Evolutionary conservation across 495 filamentous ascomycete genomes (phyloP).

Genomic region (Podospora appendiculata): DNA sequence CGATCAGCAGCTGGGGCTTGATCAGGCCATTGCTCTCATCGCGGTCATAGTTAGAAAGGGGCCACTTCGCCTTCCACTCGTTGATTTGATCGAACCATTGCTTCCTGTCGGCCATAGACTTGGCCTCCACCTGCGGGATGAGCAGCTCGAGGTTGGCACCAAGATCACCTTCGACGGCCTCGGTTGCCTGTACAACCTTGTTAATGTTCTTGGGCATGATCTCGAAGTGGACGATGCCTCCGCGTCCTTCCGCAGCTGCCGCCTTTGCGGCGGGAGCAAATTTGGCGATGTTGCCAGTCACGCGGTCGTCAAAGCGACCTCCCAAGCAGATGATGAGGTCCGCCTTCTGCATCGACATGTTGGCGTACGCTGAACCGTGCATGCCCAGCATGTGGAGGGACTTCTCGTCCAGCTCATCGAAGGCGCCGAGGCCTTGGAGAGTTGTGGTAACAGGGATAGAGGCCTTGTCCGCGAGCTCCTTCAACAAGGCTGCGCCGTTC

Average conservation of each 20-base stretch:
- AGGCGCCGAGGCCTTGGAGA: conserved; percentile 70
- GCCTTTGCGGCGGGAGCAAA: conserved; percentile 62
- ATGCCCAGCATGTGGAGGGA: conserved; percentile 77
- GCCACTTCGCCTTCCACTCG: conserved; percentile 80
- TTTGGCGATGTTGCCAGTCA: conserved; percentile 54
- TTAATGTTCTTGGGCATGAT: conserved; percentile 85
- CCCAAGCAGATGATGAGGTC: conserved; percentile 73
- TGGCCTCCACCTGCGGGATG: conserved; percentile 56
- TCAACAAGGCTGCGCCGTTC: conserved; percentile 59
- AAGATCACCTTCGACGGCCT: conserved; percentile 71
- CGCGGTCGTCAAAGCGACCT: conserved; percentile 71
- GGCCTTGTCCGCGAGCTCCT: conserved; percentile 61
- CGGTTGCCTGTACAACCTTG: conserved; percentile 76
- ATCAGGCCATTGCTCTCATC: conserved; percentile 63
- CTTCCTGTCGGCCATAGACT: conserved; percentile 51
- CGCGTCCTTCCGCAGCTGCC: conserved; percentile 61
- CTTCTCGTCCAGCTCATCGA: conserved; percentile 69
- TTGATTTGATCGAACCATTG: conserved; percentile 87
- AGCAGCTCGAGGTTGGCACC: conserved; percentile 63
- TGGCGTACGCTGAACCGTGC: conserved; percentile 74
- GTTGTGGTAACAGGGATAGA: conserved; percentile 73
- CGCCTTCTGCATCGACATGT: conserved; percentile 71
- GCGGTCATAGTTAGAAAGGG: conserved; percentile 65
- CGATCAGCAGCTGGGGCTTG: conserved; percentile 82
- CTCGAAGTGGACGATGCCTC: conserved; percentile 75